Conservation (phyloP, 257 asterid genomes). For the Cinchona pubescens region DNA sequence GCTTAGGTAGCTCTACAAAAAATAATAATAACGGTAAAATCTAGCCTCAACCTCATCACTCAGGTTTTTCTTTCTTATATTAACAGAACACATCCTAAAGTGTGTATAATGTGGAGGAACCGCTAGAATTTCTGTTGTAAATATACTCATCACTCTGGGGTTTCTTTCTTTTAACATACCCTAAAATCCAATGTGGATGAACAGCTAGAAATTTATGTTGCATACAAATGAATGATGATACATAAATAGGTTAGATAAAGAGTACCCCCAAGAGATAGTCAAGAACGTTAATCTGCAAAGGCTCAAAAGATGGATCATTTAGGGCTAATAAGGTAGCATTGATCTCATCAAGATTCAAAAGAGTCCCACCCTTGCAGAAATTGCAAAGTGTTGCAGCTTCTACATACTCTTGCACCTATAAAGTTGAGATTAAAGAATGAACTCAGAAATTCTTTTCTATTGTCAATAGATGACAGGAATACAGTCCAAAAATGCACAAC, state of each 20-base stretch:
- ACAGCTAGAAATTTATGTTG: not conserved
- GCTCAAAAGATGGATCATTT: constrained; percentile 71
- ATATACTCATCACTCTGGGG: too few relatives aligned
- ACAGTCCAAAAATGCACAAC: constrained; percentile 31
- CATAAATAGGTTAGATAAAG: constrained; percentile 19
- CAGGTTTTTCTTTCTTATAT: too few relatives aligned
- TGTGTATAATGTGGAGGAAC: too few relatives aligned
- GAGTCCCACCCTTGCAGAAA: constrained; percentile 79
- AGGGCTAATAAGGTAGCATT: constrained; percentile 61
- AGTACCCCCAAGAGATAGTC: constrained; percentile 91
- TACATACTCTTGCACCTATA: constrained; percentile 85
- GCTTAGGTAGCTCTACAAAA: not conserved
- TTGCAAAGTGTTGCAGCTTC: constrained; percentile 89
- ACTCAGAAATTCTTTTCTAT: constrained; percentile 6
- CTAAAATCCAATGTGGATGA: too few relatives aligned
- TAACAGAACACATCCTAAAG: too few relatives aligned
- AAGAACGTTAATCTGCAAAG: constrained; percentile 78
- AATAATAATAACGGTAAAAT: not conserved
- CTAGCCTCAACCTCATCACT: too few relatives aligned
- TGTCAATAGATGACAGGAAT: not conserved
- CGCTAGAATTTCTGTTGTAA: too few relatives aligned
- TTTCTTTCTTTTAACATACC: too few relatives aligned
- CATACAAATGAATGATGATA: not conserved
- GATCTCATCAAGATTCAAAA: constrained; percentile 71
- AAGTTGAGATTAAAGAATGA: constrained; percentile 22